Percentiles rank a stretch among this genome's conserved stretches.
These are phyloP conservation scores for Alternaria hordeiaustralica DNA, from an alignment of 2,329 filamentous ascomycete genomes.

Conservation along the genomic window DNA sequence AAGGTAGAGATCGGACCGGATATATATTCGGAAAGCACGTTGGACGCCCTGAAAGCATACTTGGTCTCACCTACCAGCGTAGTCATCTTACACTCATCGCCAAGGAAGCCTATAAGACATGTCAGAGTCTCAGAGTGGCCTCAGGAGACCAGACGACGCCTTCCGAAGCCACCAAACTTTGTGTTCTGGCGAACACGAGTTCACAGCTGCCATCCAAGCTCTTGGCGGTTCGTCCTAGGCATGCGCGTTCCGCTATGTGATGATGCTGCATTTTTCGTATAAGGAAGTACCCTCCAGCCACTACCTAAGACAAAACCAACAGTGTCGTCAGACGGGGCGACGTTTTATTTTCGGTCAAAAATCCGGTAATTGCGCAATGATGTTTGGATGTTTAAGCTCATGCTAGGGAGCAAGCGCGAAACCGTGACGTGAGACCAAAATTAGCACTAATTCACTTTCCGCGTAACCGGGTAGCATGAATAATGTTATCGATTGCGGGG, in stretches of 20 bases:
- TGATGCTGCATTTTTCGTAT: constrained; percentile 1
- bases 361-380: background rate
- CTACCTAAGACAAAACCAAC: background rate
- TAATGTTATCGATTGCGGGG: background rate
- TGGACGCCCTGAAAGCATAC: background rate
- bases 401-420: background rate
- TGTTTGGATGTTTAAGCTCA: background rate
- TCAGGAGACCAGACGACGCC: background rate
- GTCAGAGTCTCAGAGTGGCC: background rate
- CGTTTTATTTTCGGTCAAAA: background rate
- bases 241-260: background rate
- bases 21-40: constrained; percentile 1
- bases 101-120: constrained; percentile 3
- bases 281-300: background rate
- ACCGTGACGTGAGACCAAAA: background rate
- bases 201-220: background rate
- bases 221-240: background rate
- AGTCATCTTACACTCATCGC: constrained; percentile 1
- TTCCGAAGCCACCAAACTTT: background rate
- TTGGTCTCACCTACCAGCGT: background rate
- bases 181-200: constrained; percentile 3
- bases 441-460: background rate
- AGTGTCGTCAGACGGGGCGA: background rate
- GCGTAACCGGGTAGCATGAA: background rate
- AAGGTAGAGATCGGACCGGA: background rate